phyloP scores from a whole-genome alignment of 2,329 filamentous ascomycete species.

The Pseudogymnoascus pannorum region DNA sequence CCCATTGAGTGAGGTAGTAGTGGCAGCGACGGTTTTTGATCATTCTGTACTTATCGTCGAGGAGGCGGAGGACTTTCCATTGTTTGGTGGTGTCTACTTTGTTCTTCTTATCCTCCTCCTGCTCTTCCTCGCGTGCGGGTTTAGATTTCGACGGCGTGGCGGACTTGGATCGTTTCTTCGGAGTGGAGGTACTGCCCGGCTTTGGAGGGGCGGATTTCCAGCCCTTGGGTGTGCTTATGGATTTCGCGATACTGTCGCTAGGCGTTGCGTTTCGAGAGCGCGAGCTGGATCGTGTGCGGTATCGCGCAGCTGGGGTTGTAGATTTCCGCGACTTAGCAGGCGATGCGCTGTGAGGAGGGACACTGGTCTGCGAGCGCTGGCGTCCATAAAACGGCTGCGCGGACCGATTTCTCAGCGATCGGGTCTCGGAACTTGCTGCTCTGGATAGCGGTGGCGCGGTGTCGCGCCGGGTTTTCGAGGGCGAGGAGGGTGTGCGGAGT shows the following conservation, averaged over 20 bases:
- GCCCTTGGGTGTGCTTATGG: neutral
- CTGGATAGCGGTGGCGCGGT: neutral
- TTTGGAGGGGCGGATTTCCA: neutral
- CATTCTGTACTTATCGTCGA: neutral
- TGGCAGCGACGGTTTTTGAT: neutral
- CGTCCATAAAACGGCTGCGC: neutral
- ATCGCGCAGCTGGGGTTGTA: neutral
- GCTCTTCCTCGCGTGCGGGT: neutral
- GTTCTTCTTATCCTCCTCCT: neutral
- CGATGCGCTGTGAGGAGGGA: neutral
- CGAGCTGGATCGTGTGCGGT: neutral
- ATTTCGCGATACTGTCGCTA: neutral
- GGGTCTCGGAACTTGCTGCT: neutral
- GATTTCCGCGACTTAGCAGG: neutral
- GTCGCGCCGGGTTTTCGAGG: neutral
- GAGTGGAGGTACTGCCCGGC: neutral
- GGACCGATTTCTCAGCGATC: neutral
- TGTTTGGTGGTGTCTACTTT: neutral
- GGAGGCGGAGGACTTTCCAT: neutral
- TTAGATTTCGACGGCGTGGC: neutral
- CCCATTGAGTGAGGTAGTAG: neutral
- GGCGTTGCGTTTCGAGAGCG: neutral
- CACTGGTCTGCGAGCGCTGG: neutral
- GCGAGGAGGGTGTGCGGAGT: neutral
- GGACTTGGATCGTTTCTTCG: neutral